phyloP scores from a whole-genome alignment of 768 basidiomycete genomes.

The Melanogaster broomeanus region DNA sequence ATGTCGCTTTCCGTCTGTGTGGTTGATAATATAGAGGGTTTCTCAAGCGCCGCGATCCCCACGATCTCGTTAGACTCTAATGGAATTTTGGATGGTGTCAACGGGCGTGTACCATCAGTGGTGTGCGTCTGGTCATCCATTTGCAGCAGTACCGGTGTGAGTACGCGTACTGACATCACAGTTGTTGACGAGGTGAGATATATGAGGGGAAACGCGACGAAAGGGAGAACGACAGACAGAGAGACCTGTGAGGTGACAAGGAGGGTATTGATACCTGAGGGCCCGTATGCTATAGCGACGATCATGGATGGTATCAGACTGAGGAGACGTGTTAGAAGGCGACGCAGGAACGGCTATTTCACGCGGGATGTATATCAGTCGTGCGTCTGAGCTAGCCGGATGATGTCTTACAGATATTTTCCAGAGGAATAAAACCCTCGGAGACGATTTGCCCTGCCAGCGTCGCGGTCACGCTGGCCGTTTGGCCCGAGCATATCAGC shows the following conservation, averaged over 20 bases:
- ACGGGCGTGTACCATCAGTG: slow-evolving; percentile 13
- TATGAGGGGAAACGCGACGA: slow-evolving; percentile 45
- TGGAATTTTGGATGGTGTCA: background rate
- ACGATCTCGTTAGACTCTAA: slow-evolving; percentile 2
- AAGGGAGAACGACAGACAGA: slow-evolving; percentile 47
- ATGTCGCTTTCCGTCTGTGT: slow-evolving; percentile 13
- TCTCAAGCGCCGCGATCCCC: background rate
- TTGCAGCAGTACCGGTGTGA: background rate
- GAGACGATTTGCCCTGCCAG: slow-evolving; percentile 50
- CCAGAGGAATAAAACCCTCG: slow-evolving; percentile 53
- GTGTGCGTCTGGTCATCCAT: background rate
- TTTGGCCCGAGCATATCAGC: slow-evolving; percentile 47
- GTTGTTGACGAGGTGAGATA: slow-evolving; percentile 39
- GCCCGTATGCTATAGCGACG: slow-evolving; percentile 45
- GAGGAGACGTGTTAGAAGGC: slow-evolving; percentile 46
- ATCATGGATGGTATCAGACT: slow-evolving; percentile 45
- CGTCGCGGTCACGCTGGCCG: slow-evolving; percentile 51
- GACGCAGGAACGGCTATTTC: slow-evolving; percentile 34
- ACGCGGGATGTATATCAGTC: background rate
- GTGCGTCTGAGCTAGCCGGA: background rate
- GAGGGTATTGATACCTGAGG: slow-evolving; percentile 44
- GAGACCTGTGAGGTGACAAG: slow-evolving; percentile 52
- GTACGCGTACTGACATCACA: slow-evolving; percentile 25
- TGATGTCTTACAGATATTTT: slow-evolving; percentile 34
- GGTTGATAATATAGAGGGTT: slow-evolving; percentile 1